Evolutionary conservation across 371 early-diverging fungal species (phyloP).

Genomic region (Neoconidiobolus thromboides): DNA sequence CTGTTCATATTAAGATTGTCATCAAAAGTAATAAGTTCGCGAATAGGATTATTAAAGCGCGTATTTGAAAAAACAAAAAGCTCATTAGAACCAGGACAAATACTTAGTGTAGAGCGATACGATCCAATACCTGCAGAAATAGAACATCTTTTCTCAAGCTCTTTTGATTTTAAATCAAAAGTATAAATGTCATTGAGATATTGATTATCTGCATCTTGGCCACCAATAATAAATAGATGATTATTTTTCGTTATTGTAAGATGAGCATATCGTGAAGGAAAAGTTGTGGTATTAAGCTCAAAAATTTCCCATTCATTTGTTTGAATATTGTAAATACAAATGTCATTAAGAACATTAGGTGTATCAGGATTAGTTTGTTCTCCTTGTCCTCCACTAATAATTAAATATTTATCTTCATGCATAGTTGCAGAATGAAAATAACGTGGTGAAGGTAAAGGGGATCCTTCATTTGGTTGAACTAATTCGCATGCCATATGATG

Average conservation of each 20-base stretch:
- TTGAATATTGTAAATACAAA: constrained; percentile 43
- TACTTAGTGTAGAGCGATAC: constrained; percentile 32
- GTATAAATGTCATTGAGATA: constrained; percentile 62
- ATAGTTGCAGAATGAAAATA: constrained; percentile 62
- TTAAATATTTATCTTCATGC: constrained; percentile 26
- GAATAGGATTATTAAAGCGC: not conserved
- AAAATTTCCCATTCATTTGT: constrained; percentile 36
- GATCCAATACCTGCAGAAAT: constrained; percentile 53
- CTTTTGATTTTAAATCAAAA: constrained; percentile 35
- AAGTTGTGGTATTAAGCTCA: constrained; percentile 21
- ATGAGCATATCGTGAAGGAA: constrained; percentile 63
- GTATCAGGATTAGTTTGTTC: constrained; percentile 13
- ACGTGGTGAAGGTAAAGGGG: constrained; percentile 30
- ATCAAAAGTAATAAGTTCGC: not conserved
- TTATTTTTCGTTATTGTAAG: constrained; percentile 35
- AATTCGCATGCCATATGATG: constrained; percentile 38
- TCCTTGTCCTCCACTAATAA: constrained; percentile 51
- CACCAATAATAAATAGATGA: constrained; percentile 48
- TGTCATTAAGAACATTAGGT: constrained; percentile 38
- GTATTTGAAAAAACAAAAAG: constrained; percentile 2
- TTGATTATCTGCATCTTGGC: constrained; percentile 58
- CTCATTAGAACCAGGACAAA: not conserved
- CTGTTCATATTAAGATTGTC: not conserved
- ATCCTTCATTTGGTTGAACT: constrained; percentile 11
- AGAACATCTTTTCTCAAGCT: constrained; percentile 43